Base-by-base conservation (phyloP, 805 yeast species). In the Lachancea sp. region DNA sequence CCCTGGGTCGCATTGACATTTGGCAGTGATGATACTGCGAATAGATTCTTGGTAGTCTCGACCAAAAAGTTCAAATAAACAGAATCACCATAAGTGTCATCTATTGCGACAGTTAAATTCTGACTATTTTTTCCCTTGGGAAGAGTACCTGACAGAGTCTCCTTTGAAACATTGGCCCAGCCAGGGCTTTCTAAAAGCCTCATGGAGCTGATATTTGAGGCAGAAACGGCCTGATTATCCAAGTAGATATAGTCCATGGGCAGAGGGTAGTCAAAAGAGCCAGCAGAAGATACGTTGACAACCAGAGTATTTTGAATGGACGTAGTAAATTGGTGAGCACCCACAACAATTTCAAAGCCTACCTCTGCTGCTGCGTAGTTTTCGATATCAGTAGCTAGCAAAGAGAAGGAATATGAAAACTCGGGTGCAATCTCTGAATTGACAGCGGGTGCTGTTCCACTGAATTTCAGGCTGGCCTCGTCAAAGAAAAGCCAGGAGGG, bases 361-460 rank as follows among this genome's bases (percentile, higher is more conserved):
- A 83, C 80, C 48, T 71, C 77, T 3, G 78, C 80, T 13, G 84
- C 88, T 1, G 92, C 67, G 56, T 60, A 88, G 1, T 94, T 96
- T 19, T 63, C 61, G 53, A 77, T 76, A 54, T 88, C 96, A 1
- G 95, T 69, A 1, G 89, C 96, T 42, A 88, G 78, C 50, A 89
- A 72, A 32, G 77, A 70, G 49, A 90, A 78, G 13, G 75, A 72
- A 58, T 77, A 92, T 30, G 69, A 65, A 48, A 76, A 69, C 29
- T 95, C 85, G 8, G 97, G 97, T 1, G 98, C 98, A 50, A 87
- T 82, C 13, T 74, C 71, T 2, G 96, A 84, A 50, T 85, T 82
- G 23, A 85, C 85, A 6, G 82, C 69, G 8, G 98, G 98, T 1
- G 96, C 90, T 1, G 81, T 80, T 23, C 98, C 98, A 31, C 77